Evolutionary conservation across 306 rosid species (phyloP).

Genomic region (Datisca glomerata): DNA sequence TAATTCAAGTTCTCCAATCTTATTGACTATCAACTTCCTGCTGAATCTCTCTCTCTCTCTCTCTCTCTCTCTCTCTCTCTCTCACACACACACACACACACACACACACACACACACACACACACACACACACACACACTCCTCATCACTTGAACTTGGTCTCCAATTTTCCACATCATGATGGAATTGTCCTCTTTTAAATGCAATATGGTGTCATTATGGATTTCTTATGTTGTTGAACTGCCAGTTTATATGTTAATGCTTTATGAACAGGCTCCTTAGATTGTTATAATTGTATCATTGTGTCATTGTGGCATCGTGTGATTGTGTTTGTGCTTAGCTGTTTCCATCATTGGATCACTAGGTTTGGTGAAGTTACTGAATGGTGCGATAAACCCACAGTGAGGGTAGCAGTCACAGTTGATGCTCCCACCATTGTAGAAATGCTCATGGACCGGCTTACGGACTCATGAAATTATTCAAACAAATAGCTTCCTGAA

Average conservation of each 20-base stretch:
- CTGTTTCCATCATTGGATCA: no score
- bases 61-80: no score
- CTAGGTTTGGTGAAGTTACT: conserved; percentile 69
- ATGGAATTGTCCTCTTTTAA: neutral
- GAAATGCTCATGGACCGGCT: conserved; percentile 75
- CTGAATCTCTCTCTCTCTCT: no score
- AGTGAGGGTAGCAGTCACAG: conserved; percentile 88
- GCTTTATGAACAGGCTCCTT: neutral
- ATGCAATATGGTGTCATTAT: neutral
- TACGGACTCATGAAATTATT: conserved; percentile 28
- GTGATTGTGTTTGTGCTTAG: no score
- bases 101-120: no score
- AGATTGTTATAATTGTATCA: neutral
- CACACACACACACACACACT: no score
- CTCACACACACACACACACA: no score
- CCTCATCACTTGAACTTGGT: no score
- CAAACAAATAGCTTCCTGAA: no score
- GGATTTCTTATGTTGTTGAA: neutral
- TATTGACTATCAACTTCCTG: no score
- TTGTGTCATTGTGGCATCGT: neutral
- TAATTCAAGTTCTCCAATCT: no score
- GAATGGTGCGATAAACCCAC: conserved; percentile 78
- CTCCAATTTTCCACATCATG: no score
- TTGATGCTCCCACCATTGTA: conserved; percentile 55
- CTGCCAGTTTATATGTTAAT: neutral